Evolutionary conservation across 225 moss, liverwort and hornwort species (phyloP).

Genomic region (Climacium dendroides): DNA sequence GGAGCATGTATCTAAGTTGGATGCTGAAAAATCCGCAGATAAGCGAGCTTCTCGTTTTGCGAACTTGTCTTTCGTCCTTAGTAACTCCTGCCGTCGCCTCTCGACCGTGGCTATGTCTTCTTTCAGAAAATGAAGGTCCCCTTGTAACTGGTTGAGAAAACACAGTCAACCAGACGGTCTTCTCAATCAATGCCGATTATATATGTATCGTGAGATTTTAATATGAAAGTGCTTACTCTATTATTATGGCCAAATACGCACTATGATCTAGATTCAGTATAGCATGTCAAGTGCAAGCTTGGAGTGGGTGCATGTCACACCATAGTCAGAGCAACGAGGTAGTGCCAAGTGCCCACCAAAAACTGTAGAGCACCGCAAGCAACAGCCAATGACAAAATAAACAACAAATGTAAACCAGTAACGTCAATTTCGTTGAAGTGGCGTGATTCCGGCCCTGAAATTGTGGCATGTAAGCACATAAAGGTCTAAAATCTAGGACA

Average conservation of each 20-base stretch:
- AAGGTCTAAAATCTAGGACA: too few relatives aligned
- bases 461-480: neutral
- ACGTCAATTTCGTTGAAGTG: neutral
- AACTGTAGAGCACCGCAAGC: neutral
- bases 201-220: neutral
- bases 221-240: neutral
- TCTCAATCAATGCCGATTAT: neutral
- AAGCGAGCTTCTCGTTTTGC: conserved; percentile 37
- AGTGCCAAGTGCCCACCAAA: neutral
- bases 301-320: neutral
- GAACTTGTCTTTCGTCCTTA: conserved; percentile 39
- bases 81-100: conserved; percentile 44
- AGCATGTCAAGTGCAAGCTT: neutral
- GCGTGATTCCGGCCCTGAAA: neutral
- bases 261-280: neutral
- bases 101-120: conserved; percentile 79
- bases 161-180: neutral
- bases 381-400: neutral
- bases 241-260: neutral
- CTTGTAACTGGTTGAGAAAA: conserved; percentile 42
- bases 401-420: neutral
- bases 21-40: conserved; percentile 8
- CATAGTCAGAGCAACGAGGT: neutral
- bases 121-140: conserved; percentile 64
- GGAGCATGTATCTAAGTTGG: conserved; percentile 24